Conservation (phyloP, 164 flowering plant genomes). For the Vitis amurensis region DNA sequence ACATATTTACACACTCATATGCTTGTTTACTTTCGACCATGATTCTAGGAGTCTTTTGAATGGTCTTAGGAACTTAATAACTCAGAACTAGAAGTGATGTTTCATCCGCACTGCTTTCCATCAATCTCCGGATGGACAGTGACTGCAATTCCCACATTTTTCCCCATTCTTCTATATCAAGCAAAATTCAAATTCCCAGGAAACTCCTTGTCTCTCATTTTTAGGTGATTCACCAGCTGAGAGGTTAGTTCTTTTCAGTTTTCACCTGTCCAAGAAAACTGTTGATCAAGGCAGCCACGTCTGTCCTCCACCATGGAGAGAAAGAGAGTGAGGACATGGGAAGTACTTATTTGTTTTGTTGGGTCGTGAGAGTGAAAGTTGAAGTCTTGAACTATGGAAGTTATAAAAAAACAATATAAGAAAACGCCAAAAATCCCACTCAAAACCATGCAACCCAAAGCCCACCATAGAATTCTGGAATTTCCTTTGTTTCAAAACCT, state of each 20-base stretch:
- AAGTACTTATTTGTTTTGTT: constrained; percentile 5
- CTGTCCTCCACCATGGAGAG: not conserved
- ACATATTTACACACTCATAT: not conserved
- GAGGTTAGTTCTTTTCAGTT: constrained; percentile 5
- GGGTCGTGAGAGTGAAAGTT: not conserved
- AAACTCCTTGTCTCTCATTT: constrained; percentile 13
- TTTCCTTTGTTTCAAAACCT: not conserved
- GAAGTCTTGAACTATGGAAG: not conserved
- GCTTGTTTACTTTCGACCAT: not conserved
- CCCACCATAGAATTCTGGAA: constrained; percentile 2
- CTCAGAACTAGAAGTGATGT: not conserved
- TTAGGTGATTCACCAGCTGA: constrained; percentile 1
- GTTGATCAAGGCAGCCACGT: no score
- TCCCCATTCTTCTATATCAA: not conserved
- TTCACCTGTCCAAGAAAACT: constrained; percentile 12
- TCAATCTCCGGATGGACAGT: not conserved
- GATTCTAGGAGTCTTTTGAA: not conserved
- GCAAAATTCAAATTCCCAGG: not conserved
- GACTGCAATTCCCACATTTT: not conserved
- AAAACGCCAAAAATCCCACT: constrained; percentile 31
- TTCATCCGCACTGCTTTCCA: not conserved
- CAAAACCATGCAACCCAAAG: constrained; percentile 22
- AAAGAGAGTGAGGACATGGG: constrained; percentile 6
- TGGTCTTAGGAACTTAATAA: not conserved
- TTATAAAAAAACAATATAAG: constrained; percentile 1